Base-by-base conservation (phyloP, 2,329 filamentous ascomycete species). In the Alternaria sp. region DNA sequence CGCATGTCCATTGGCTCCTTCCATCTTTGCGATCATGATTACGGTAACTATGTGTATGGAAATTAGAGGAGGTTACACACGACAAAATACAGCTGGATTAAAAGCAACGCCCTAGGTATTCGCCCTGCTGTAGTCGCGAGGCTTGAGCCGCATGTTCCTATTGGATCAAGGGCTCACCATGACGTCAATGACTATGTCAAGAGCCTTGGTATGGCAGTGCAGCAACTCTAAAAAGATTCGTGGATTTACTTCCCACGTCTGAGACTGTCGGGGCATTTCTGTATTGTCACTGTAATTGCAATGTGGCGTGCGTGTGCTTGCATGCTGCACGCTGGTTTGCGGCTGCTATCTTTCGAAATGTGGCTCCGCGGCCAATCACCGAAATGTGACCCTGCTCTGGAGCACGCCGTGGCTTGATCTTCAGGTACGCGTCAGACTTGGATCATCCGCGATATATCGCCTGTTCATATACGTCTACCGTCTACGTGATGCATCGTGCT, bases 111-210 rank as follows among this genome's bases (percentile, higher is more conserved):
- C 15, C 41, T 44, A 54, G 30, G 41, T 47, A 26, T 53, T 49
- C 55, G 23, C 43, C 46, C 26, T 59, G n/a, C 43, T 37, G 33
- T 30, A 41, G 47, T 57, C 58, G 56, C 44, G 5, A 23, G 49
- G 28, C 44, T 20, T 61, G 23, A 57, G 23, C 30, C 26, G 33
- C 51, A 53, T 58, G 55, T 50, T 58, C 54, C 55, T 25, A 61
- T 58, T 61, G 59, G 59, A 45, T 63, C 60, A 21, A 47, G 20
- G 43, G 30, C 20, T 60, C 56, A 55, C 49, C 23, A 50, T 63
- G 60, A 63, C 60, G 60, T 63, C 60, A 63, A 63, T 20, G 60
- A 63, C 56, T 55, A n/a, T 33, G 9, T 23, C 25, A 57, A 25
- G 33, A n/a, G 43, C 26, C 56, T 50, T 63, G 49, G 55, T 61